Conservation (phyloP, 1,139 yeast species). For the Candida glucosophila region DNA sequence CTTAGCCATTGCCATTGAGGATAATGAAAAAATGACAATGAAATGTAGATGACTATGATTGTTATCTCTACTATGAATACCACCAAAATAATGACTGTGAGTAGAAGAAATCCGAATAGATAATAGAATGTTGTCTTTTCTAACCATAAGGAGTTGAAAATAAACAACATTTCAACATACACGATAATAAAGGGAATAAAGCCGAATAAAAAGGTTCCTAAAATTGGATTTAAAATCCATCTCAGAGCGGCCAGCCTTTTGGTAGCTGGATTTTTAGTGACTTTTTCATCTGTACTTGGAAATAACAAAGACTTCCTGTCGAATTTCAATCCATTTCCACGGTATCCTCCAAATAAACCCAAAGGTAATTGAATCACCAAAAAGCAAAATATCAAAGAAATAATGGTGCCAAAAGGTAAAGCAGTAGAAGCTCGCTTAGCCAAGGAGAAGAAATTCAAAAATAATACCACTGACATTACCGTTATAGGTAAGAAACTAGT, state of each 20-base stretch:
- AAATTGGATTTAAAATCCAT: conserved; percentile 15
- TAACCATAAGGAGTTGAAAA: conserved; percentile 72
- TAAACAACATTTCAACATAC: conserved; percentile 66
- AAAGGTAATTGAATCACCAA: conserved; percentile 64
- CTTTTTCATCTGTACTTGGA: conserved; percentile 2
- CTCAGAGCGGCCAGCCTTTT: no score
- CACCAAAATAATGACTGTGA: conserved; percentile 51
- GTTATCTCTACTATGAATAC: conserved; percentile 66
- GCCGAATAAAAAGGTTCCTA: conserved; percentile 42
- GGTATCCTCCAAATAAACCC: conserved; percentile 61
- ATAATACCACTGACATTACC: conserved; percentile 42
- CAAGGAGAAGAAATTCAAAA: conserved; percentile 66
- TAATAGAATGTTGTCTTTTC: conserved; percentile 73
- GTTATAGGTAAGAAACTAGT: conserved; percentile 57
- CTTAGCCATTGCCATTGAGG: conserved; percentile 83
- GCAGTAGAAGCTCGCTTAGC: conserved; percentile 70
- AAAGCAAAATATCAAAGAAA: conserved; percentile 50
- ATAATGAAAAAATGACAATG: conserved; percentile 50
- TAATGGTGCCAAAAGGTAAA: conserved; percentile 65
- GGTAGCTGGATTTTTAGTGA: conserved; percentile 2
- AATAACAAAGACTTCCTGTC: conserved; percentile 11
- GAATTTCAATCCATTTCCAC: conserved; percentile 39
- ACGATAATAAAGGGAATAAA: conserved; percentile 73
- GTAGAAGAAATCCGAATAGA: conserved; percentile 69
- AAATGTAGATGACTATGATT: conserved; percentile 60